These are phyloP conservation scores for Phytophthora syringae DNA, from an alignment of 352 stramenopile species.

Conservation along the genomic window DNA sequence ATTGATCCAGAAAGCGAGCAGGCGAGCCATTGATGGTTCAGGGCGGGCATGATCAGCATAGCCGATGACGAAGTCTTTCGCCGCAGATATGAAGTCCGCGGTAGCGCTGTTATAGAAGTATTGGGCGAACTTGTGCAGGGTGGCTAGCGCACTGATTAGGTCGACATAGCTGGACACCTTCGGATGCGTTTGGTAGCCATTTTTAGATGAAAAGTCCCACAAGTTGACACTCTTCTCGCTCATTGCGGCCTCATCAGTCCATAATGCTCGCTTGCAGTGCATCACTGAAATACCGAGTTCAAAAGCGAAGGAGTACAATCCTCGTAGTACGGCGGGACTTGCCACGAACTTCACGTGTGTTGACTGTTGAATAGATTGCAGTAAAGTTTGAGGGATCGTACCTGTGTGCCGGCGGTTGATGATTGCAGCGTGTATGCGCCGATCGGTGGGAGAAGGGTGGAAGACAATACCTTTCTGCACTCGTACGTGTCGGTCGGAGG, in stretches of 20 bases:
- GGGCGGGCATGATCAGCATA: constrained; percentile 4
- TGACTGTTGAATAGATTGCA: constrained; percentile 20
- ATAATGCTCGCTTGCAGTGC: constrained; percentile 4
- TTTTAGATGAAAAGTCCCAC: constrained; percentile 21
- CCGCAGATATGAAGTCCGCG: neutral
- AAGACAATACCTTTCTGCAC: constrained; percentile 10
- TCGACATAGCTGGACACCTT: constrained; percentile 7
- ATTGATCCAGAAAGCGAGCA: constrained; percentile 20
- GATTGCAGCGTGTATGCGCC: constrained; percentile 12
- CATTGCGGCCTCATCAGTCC: neutral
- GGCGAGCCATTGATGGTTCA: neutral
- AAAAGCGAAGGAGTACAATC: constrained; percentile 20
- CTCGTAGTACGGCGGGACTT: constrained; percentile 10
- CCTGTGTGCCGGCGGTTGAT: constrained; percentile 9
- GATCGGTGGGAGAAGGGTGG: constrained; percentile 7
- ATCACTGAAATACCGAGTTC: constrained; percentile 10
- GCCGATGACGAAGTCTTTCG: constrained; percentile 11
- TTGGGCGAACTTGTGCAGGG: constrained; percentile 15
- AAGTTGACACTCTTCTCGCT: constrained; percentile 15
- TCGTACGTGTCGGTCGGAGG: neutral
- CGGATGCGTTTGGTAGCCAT: neutral
- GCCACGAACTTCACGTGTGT: constrained; percentile 15
- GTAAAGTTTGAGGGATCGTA: constrained; percentile 20
- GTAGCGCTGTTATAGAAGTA: constrained; percentile 15
- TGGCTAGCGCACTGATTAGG: constrained; percentile 3